phyloP scores from a whole-genome alignment of 495 filamentous ascomycete species.

The Podospora anserina region DNA sequence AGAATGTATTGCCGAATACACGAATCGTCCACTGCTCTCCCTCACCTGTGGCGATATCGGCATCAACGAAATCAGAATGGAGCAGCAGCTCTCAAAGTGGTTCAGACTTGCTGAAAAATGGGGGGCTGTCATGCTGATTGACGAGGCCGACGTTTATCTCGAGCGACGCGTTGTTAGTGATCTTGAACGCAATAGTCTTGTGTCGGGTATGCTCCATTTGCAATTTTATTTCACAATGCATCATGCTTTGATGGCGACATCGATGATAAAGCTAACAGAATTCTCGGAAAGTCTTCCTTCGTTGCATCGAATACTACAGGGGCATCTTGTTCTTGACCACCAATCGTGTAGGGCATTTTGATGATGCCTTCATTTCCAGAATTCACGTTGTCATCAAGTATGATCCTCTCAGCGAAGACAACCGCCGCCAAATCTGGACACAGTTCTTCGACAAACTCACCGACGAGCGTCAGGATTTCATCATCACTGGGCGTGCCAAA shows the following conservation, averaged over 20 bases:
- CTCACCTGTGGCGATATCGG: slow-evolving; percentile 28
- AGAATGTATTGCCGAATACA: slow-evolving; percentile 22
- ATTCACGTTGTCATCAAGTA: slow-evolving; percentile 52
- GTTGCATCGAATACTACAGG: slow-evolving; percentile 56
- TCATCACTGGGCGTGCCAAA: slow-evolving; percentile 13
- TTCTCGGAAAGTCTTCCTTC: slow-evolving; percentile 41
- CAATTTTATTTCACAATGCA: not conserved
- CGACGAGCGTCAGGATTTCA: slow-evolving; percentile 15
- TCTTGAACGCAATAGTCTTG: not conserved
- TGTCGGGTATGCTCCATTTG: not conserved
- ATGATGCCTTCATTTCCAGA: slow-evolving; percentile 55
- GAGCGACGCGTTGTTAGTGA: slow-evolving; percentile 18
- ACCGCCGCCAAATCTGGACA: slow-evolving; percentile 22
- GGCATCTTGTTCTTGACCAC: slow-evolving; percentile 59
- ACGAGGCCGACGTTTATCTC: slow-evolving; percentile 40
- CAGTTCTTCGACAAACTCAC: slow-evolving; percentile 23
- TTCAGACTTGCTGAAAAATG: slow-evolving; percentile 13
- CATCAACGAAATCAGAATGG: not conserved
- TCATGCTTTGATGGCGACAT: too few relatives aligned
- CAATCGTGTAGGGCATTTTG: slow-evolving; percentile 52
- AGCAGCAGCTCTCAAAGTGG: slow-evolving; percentile 5
- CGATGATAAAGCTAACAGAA: too few relatives aligned
- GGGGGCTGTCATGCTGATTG: slow-evolving; percentile 34
- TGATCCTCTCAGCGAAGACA: slow-evolving; percentile 24
- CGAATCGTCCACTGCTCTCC: slow-evolving; percentile 16